A percentile compares a stretch with the other conserved stretches of the same genome.
These are phyloP conservation scores for Bothriochloa decipiens DNA, from an alignment of 176 grass and related monocot species.

Conservation along the genomic window DNA sequence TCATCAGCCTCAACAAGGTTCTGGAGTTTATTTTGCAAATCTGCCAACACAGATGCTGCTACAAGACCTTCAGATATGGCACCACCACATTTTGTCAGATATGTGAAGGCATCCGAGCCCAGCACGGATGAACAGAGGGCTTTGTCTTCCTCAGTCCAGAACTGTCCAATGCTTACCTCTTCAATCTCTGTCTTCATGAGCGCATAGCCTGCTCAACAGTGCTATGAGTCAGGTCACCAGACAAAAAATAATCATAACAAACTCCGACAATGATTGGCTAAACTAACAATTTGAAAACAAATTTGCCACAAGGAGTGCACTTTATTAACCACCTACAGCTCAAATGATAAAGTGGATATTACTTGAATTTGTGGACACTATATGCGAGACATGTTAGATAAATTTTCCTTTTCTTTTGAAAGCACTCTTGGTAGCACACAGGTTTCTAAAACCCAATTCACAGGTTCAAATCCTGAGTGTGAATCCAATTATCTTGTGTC, in stretches of 20 bases:
- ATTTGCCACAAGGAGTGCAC: background rate
- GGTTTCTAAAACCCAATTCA: background rate
- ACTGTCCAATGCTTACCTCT: slow-evolving; percentile 34
- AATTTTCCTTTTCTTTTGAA: background rate
- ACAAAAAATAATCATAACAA: background rate
- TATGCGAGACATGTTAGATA: background rate
- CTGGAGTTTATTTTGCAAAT: slow-evolving; percentile 83
- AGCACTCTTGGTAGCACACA: background rate
- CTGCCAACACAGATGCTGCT: slow-evolving; percentile 51
- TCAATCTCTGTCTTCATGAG: slow-evolving; percentile 63
- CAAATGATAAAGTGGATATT: background rate
- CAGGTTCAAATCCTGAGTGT: background rate
- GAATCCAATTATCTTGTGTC: background rate
- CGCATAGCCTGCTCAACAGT: slow-evolving; percentile 23
- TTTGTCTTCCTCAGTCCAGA: slow-evolving; percentile 74
- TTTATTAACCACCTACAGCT: background rate
- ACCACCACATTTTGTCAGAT: slow-evolving; percentile 65
- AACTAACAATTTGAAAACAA: background rate
- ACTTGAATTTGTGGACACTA: background rate
- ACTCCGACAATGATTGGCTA: background rate
- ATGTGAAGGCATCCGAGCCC: slow-evolving; percentile 77
- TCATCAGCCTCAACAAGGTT: slow-evolving; percentile 72
- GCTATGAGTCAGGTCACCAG: slow-evolving; percentile 9
- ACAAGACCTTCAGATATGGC: slow-evolving; percentile 79
- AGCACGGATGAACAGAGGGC: slow-evolving; percentile 61